phyloP scores from a whole-genome alignment of 1,284 basidiomycete species.

The Ganoderma leucocontextum region DNA sequence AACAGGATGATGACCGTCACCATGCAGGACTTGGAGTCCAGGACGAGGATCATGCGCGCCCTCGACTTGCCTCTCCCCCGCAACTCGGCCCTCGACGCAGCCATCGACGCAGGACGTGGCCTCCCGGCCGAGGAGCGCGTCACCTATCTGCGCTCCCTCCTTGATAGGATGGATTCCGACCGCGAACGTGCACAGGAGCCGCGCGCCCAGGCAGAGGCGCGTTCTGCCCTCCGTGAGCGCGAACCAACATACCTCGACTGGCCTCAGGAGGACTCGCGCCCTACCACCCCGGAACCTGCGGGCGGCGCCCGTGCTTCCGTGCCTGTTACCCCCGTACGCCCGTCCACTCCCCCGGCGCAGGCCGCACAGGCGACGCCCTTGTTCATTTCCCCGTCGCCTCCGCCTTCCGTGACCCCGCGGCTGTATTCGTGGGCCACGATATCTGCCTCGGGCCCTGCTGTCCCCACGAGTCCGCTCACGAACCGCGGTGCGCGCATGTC shows the following conservation, averaged over 20 bases:
- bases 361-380: conserved; percentile 21
- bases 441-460: conserved; percentile 17
- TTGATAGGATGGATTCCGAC: conserved; percentile 20
- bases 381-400: conserved; percentile 35
- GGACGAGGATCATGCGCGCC: conserved; percentile 27
- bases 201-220: conserved; percentile 6
- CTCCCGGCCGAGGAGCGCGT: conserved; percentile 22
- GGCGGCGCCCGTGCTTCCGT: conserved; percentile 6
- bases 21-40: conserved; percentile 12
- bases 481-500: conserved; percentile 42
- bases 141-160: conserved; percentile 23
- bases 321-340: conserved; percentile 22
- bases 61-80: conserved; percentile 38
- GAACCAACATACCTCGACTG: conserved; percentile 25
- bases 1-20: conserved; percentile 4
- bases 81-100: conserved; percentile 22
- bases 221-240: conserved; percentile 23
- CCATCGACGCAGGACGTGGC: conserved; percentile 25
- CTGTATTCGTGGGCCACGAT: conserved; percentile 37
- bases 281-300: conserved; percentile 21
- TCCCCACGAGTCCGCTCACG: conserved; percentile 37
- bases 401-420: conserved; percentile 39
- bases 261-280: conserved; percentile 24
- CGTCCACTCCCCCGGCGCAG: conserved; percentile 31
- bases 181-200: conserved; percentile 17